phyloP scores from a whole-genome alignment of 495 filamentous ascomycete species.

The Annulohypoxylon bovei region DNA sequence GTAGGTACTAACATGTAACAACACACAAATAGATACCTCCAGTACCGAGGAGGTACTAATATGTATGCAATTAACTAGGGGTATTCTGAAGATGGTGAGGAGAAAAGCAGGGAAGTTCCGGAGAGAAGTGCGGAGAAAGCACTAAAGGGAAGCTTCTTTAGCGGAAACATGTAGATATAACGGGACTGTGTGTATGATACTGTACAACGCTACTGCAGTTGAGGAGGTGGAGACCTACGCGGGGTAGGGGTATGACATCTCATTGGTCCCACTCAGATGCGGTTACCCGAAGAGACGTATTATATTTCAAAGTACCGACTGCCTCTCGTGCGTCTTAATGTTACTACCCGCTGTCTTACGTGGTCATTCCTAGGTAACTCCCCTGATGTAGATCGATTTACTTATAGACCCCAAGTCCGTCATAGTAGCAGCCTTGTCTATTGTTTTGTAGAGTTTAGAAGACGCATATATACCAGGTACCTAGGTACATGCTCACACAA shows the following conservation, averaged over 20 bases:
- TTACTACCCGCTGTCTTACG: neutral
- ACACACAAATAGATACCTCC: neutral
- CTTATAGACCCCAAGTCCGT: neutral
- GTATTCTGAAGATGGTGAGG: neutral
- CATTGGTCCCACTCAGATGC: neutral
- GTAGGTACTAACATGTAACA: neutral
- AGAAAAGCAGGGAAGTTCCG: neutral
- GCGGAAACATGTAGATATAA: neutral
- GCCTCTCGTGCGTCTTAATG: neutral
- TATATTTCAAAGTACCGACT: neutral
- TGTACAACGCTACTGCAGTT: neutral
- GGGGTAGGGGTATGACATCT: neutral
- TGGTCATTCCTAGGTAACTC: neutral
- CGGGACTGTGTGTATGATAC: neutral
- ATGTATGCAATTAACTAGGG: neutral
- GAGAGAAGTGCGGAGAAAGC: slow-evolving; percentile 3
- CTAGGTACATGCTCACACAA: neutral
- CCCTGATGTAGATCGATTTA: neutral
- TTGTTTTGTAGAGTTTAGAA: neutral
- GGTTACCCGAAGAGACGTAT: neutral
- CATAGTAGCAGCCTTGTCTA: neutral
- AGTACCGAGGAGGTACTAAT: neutral
- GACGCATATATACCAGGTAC: neutral
- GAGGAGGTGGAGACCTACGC: neutral
- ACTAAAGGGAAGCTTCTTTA: slow-evolving; percentile 1